These are phyloP conservation scores for Infundibulicybe gibba DNA, from an alignment of 768 basidiomycete genomes.

Conservation along the genomic window DNA sequence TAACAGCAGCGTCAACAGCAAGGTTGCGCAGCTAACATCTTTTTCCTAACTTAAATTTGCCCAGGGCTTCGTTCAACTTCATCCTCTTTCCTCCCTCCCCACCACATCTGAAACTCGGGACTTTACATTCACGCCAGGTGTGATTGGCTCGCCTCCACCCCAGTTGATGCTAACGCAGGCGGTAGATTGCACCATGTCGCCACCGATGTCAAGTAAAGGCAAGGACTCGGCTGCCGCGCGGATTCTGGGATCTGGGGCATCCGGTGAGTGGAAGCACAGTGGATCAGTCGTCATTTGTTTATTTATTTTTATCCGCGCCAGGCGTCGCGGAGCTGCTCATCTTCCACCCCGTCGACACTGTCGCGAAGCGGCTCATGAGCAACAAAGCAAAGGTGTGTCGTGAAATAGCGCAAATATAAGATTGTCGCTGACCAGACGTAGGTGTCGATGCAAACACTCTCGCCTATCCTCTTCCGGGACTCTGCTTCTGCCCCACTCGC, in stretches of 20 bases:
- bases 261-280: constrained; percentile 50
- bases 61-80: no score
- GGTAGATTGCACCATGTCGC: constrained; percentile 29
- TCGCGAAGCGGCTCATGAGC: constrained; percentile 98
- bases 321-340: constrained; percentile 93
- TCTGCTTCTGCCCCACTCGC: constrained; percentile 64
- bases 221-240: constrained; percentile 90
- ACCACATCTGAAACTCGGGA: no score
- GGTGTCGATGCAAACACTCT: constrained; percentile 63
- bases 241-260: constrained; percentile 87
- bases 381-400: constrained; percentile 77
- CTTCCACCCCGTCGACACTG: constrained; percentile 95
- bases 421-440: no score
- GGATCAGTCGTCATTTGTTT: background rate
- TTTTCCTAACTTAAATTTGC: no score
- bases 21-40: no score
- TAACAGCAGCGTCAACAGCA: no score
- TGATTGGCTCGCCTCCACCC: no score
- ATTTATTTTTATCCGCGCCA: constrained; percentile 22
- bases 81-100: no score
- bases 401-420: no score
- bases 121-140: no score
- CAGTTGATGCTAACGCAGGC: no score
- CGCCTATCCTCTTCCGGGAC: constrained; percentile 85
- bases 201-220: constrained; percentile 46